A percentile compares a stretch with the other conserved stretches of the same genome.
Conservation (phyloP, 2,329 filamentous ascomycete genomes). For the Elsinoe ampelina region DNA sequence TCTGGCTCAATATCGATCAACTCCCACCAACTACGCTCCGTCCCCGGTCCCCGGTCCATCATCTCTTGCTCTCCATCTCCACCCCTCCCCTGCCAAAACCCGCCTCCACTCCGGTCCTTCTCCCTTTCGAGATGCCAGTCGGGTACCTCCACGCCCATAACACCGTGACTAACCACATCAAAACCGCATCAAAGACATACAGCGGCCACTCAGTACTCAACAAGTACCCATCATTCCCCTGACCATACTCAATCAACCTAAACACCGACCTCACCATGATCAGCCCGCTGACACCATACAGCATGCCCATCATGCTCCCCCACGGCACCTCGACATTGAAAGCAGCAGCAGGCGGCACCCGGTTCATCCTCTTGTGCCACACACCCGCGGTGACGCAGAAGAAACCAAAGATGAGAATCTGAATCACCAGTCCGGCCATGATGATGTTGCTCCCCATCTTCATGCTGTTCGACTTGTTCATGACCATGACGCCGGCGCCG, state of each 20-base stretch:
- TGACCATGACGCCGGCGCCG: conserved; percentile 36
- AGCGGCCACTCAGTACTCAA: conserved; percentile 37
- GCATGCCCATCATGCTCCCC: conserved; percentile 31
- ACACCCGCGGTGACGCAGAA: conserved; percentile 33
- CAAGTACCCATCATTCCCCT: conserved; percentile 38
- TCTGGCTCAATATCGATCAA: background rate
- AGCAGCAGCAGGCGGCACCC: conserved; percentile 17
- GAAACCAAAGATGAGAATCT: conserved; percentile 42
- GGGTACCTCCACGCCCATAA: conserved; percentile 21
- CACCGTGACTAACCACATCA: conserved; percentile 20
- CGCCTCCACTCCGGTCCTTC: background rate
- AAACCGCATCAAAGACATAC: conserved; percentile 22
- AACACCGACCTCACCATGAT: conserved; percentile 43
- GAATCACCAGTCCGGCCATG: conserved; percentile 40
- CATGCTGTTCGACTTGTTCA: conserved; percentile 20
- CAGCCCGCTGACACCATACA: conserved; percentile 37
- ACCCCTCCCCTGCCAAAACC: background rate
- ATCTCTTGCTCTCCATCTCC: background rate
- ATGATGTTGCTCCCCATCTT: conserved; percentile 36
- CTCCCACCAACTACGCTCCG: background rate
- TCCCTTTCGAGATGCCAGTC: background rate
- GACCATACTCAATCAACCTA: conserved; percentile 40
- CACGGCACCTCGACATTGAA: conserved; percentile 22
- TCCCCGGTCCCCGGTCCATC: background rate
- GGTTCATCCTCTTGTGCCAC: conserved; percentile 23